Conservation (phyloP, 1,139 yeast genomes). For the Geotrichum bryndzae region DNA sequence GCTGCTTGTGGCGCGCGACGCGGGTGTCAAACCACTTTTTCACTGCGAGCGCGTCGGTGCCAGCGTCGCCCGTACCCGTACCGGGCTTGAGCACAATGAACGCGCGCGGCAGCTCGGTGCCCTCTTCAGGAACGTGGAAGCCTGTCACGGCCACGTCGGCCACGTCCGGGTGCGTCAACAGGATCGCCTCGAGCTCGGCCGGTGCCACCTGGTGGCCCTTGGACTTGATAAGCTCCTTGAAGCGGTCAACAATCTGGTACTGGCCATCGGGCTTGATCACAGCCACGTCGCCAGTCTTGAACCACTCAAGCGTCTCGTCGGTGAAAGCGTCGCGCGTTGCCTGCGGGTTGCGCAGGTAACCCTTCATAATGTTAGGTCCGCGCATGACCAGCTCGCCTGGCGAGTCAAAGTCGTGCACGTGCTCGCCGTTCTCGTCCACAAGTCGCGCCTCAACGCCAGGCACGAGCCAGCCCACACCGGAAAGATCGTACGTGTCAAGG, state of each 20-base stretch:
- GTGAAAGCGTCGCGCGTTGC: constrained; percentile 51
- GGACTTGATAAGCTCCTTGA: constrained; percentile 72
- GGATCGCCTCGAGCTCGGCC: constrained; percentile 64
- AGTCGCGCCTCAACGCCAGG: constrained; percentile 43
- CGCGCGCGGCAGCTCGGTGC: constrained; percentile 38
- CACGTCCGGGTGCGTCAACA: constrained; percentile 42
- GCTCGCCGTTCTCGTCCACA: constrained; percentile 42
- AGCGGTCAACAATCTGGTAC: constrained; percentile 62
- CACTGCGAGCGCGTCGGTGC: constrained; percentile 25
- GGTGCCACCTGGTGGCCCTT: constrained; percentile 85
- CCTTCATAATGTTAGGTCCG: constrained; percentile 63
- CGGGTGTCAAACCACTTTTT: constrained; percentile 33
- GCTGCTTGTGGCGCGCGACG: constrained; percentile 38
- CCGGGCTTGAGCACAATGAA: constrained; percentile 30
- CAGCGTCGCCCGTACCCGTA: background rate
- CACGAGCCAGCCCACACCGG: constrained; percentile 45
- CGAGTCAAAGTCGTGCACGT: constrained; percentile 49
- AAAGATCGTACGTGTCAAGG: constrained; percentile 21
- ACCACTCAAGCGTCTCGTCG: constrained; percentile 54
- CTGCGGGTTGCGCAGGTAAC: constrained; percentile 52
- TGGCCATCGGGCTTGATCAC: constrained; percentile 48
- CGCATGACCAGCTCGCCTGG: constrained; percentile 59
- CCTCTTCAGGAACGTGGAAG: constrained; percentile 29
- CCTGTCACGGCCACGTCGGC: constrained; percentile 38
- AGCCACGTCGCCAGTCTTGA: constrained; percentile 74